Evolutionary conservation across 176 grass and related monocot species (phyloP), one percentile per base, ranked within the genome.

Genomic region (Juncus inflexus): DNA sequence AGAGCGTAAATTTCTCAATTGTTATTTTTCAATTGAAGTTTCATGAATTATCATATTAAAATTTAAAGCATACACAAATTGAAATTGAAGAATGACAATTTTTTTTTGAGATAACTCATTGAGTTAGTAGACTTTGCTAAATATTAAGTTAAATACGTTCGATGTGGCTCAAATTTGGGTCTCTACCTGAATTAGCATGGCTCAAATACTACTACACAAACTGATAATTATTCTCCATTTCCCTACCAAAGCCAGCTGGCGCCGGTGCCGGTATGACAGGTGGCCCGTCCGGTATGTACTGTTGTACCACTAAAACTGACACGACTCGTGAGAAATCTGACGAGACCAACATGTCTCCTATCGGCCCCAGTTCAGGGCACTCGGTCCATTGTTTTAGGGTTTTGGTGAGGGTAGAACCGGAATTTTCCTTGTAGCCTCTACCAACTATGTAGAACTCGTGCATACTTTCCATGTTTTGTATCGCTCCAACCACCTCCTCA

Each of bases 371-470:
- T 80, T 97, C 92, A 4, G 92, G 87, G 71, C 69, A 86, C 80
- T 97, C 87, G 12, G 77, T 83, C 85, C 87, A 97, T 6, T 89
- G 87, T 50, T 79, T 74, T 13, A 97, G 64, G 55, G 82, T 70
- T 15, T 57, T n/a, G 6, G 87, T 89, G 61, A 97, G 81, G 37
- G 70, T 60, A 42, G 77, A 69, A 47, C 77, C 77, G 9, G 65
- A 41, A 45, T 80, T 79, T 37, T 47, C 43, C 43, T 79, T 64
- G 52, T 89, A 84, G 11, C 76, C 74, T 10, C 87, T 61, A 19
- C 92, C 87, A 3, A 96, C 87, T 60, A 96, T 72, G 74, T 77
- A 89, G 9, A 96, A 67, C 76, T 88, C 84, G 7, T 96, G 84
- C 4, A 42, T 36, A 63, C 61, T 73, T 66, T 83, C 87, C 73